phyloP scores from a whole-genome alignment of 345 rosid species.

The Linum trigynum region DNA sequence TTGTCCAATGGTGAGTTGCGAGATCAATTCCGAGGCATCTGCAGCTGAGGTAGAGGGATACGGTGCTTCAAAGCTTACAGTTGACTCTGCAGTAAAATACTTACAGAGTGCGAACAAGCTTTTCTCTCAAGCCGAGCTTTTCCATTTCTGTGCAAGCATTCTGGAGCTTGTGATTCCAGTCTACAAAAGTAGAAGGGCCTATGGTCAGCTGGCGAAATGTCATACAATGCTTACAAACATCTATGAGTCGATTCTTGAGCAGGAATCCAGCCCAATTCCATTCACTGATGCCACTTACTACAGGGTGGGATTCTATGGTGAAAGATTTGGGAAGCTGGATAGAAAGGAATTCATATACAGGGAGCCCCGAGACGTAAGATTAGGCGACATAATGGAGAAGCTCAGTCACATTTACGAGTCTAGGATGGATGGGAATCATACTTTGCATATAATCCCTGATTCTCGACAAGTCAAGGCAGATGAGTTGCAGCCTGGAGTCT shows the following conservation, averaged over 20 bases:
- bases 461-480: conserved; percentile 96
- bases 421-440: conserved; percentile 83
- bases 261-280: conserved; percentile 91
- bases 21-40: conserved; percentile 84
- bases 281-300: conserved; percentile 97
- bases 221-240: conserved; percentile 79
- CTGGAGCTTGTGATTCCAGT: conserved; percentile 96
- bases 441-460: conserved; percentile 82
- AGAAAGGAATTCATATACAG: conserved; percentile 80
- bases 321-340: conserved; percentile 82
- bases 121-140: conserved; percentile 94
- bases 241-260: conserved; percentile 89
- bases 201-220: conserved; percentile 93
- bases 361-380: conserved; percentile 93
- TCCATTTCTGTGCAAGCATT: conserved; percentile 95
- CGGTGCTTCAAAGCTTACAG: conserved; percentile 98
- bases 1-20: conserved; percentile 90
- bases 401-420: conserved; percentile 93
- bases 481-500: conserved; percentile 86
- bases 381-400: conserved; percentile 99
- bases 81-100: conserved; percentile 97
- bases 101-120: conserved; percentile 93
- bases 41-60: conserved; percentile 99
- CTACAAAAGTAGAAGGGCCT: conserved; percentile 88
- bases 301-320: conserved; percentile 96